Evolutionary conservation across 176 grass and related monocot genomes (phyloP).

Genomic region (Zoysia japonica): DNA sequence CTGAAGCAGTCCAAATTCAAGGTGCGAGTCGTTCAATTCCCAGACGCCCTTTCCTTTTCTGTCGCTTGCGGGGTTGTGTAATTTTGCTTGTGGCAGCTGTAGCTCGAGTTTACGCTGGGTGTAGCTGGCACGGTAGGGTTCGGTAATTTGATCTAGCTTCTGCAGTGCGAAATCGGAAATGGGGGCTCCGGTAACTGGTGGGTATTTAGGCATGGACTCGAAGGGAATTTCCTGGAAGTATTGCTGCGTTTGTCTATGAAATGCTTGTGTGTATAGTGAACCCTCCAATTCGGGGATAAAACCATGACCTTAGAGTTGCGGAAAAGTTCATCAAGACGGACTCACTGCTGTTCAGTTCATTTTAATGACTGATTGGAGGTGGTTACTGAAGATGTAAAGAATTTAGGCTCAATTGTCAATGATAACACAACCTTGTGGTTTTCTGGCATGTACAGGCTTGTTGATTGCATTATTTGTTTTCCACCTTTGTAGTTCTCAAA

Average conservation of each 20-base stretch:
- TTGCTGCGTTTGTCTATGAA: too few relatives aligned
- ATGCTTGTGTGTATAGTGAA: neutral
- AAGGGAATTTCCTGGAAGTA: too few relatives aligned
- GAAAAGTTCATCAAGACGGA: too few relatives aligned
- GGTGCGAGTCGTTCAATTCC: conserved; percentile 29
- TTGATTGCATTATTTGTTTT: neutral
- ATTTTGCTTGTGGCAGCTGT: neutral
- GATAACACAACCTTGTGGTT: too few relatives aligned
- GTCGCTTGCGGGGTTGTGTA: neutral
- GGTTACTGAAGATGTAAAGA: too few relatives aligned
- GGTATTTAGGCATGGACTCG: neutral
- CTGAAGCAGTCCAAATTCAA: conserved; percentile 87
- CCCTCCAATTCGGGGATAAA: neutral
- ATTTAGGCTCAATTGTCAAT: too few relatives aligned
- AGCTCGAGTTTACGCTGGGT: neutral
- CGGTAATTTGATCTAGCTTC: neutral
- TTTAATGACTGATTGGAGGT: too few relatives aligned
- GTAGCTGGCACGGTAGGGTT: conserved; percentile 6
- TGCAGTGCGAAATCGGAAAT: neutral
- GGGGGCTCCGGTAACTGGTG: neutral
- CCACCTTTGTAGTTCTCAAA: neutral
- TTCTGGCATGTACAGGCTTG: neutral
- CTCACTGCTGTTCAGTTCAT: too few relatives aligned
- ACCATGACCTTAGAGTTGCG: neutral
- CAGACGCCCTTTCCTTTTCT: neutral